A percentile compares a stretch with the other conserved stretches of the same genome.
These are phyloP conservation scores for Stagonosporopsis chrysanthemi DNA, from an alignment of 2,329 filamentous ascomycete genomes.

Conservation along the genomic window DNA sequence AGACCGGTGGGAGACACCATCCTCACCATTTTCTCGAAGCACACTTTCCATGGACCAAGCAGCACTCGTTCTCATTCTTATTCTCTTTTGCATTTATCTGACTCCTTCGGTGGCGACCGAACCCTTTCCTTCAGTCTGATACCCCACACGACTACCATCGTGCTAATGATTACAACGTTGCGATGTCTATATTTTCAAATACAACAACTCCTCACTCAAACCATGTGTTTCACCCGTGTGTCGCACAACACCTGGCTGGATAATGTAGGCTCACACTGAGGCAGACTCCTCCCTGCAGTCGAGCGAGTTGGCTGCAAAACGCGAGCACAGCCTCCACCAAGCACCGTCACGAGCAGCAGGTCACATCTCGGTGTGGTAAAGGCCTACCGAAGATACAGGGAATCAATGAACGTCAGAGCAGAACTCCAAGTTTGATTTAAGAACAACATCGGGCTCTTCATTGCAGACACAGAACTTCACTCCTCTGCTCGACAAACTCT, in stretches of 20 bases:
- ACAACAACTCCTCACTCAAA: not conserved
- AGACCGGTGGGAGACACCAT: not conserved
- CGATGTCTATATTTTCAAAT: not conserved
- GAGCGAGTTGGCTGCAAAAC: not conserved
- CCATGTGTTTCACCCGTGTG: not conserved
- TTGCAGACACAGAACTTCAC: not conserved
- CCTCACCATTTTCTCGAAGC: not conserved
- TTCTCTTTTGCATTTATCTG: not conserved
- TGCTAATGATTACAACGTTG: constrained; percentile 1
- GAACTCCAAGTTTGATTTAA: not conserved
- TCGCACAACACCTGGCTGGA: no score
- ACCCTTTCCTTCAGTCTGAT: not conserved
- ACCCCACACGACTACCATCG: constrained; percentile 12
- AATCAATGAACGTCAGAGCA: not conserved
- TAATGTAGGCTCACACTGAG: constrained; percentile 7
- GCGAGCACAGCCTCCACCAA: constrained; percentile 17
- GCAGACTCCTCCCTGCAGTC: constrained; percentile 5
- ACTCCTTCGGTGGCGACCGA: not conserved
- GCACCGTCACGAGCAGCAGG: not conserved
- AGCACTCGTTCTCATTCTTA: not conserved
- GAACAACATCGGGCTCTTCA: not conserved
- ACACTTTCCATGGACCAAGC: not conserved
- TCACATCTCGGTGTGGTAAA: not conserved
- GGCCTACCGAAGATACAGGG: not conserved
- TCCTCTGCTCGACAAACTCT: not conserved